Evolutionary conservation across 2,329 filamentous ascomycete species (phyloP).

Genomic region (Cladorrhinum sp.): DNA sequence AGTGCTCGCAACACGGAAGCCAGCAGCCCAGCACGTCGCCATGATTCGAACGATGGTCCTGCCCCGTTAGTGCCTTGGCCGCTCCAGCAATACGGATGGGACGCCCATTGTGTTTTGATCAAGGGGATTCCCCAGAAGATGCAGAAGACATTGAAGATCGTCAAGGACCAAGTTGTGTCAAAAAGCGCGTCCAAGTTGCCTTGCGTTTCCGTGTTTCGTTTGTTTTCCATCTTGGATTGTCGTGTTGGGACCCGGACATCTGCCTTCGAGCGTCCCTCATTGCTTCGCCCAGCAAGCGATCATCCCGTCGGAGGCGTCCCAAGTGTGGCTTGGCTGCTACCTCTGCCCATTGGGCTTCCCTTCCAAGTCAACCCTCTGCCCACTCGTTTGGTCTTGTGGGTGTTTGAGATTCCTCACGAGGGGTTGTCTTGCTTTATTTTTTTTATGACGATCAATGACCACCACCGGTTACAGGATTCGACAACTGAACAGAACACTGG

Average conservation of each 20-base stretch:
- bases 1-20: conserved; percentile 1
- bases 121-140: not conserved
- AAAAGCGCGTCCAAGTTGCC: not conserved
- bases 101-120: not conserved
- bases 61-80: not conserved
- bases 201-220: not conserved
- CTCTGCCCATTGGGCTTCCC: conserved; percentile 7
- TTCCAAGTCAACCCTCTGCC: not conserved
- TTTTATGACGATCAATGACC: not conserved
- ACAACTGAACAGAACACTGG: not conserved
- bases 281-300: not conserved
- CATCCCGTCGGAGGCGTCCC: not conserved
- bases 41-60: not conserved
- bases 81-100: not conserved
- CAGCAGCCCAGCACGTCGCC: not conserved
- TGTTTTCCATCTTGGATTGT: not conserved
- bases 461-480: not conserved
- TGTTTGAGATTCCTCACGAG: not conserved
- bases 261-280: not conserved
- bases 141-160: not conserved
- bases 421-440: not conserved
- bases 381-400: not conserved
- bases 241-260: not conserved
- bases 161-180: not conserved
- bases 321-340: conserved; percentile 15